Conservation (phyloP, 768 basidiomycete genomes). For the Tricholoma bakamatsutake region DNA sequence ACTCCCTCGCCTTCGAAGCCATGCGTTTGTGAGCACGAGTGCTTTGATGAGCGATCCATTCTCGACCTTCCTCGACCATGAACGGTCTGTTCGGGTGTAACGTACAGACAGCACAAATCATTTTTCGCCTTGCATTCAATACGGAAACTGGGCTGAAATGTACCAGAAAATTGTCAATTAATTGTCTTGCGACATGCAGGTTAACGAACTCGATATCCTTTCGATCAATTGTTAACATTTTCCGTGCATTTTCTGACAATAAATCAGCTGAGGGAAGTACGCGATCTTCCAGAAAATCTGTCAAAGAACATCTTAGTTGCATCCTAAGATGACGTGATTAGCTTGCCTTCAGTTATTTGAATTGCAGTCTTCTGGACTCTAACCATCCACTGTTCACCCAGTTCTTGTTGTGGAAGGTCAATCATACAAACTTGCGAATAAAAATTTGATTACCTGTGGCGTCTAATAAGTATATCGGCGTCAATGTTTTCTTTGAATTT, state of each 20-base stretch:
- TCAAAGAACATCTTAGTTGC: not conserved
- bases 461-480: conserved; percentile 53
- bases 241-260: conserved; percentile 49
- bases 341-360: conserved; percentile 42
- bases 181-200: conserved; percentile 1
- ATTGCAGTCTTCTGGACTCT: conserved; percentile 50
- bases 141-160: conserved; percentile 51
- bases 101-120: conserved; percentile 62
- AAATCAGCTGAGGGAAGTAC: conserved; percentile 50
- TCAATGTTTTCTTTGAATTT: conserved; percentile 28
- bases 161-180: not conserved
- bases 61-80: conserved; percentile 50
- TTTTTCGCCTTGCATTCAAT: conserved; percentile 49
- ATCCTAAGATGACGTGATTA: not conserved
- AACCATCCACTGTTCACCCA: conserved; percentile 52
- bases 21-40: conserved; percentile 52
- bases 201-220: conserved; percentile 42
- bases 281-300: conserved; percentile 51
- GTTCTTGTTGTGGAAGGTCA: conserved; percentile 25
- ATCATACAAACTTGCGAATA: not conserved
- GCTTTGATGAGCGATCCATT: conserved; percentile 54
- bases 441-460: conserved; percentile 47
- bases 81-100: conserved; percentile 50
- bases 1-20: conserved; percentile 20
- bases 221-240: conserved; percentile 40